Evolutionary conservation across 1,284 basidiomycete genomes (phyloP).

Genomic region (Vanrija humicola): DNA sequence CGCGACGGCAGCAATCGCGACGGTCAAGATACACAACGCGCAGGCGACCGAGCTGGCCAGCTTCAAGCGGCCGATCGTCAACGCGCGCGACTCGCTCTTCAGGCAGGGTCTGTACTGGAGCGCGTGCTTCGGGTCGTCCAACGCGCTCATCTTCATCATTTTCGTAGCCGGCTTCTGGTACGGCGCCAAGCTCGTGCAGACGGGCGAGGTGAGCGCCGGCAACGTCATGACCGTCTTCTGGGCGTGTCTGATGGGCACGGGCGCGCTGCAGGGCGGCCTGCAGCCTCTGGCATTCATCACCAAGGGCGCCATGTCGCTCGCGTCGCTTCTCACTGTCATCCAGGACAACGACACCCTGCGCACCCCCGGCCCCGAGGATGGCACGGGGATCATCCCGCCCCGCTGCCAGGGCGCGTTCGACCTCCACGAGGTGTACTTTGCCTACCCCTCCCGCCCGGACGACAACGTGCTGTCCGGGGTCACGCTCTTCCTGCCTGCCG

Average conservation of each 20-base stretch:
- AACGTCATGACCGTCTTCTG: constrained; percentile 94
- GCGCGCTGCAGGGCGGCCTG: constrained; percentile 76
- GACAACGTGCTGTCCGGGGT: constrained; percentile 51
- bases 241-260: constrained; percentile 86
- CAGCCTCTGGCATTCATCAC: constrained; percentile 72
- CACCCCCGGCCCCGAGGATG: not conserved
- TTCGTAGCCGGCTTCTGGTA: constrained; percentile 98
- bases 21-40: constrained; percentile 95
- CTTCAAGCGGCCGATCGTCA: constrained; percentile 53
- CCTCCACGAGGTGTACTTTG: constrained; percentile 71
- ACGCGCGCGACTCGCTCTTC: constrained; percentile 53
- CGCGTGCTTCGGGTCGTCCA: constrained; percentile 61
- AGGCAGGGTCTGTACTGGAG: constrained; percentile 71
- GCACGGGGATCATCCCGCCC: constrained; percentile 31
- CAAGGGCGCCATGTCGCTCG: constrained; percentile 82
- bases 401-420: constrained; percentile 71
- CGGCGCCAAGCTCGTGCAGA: constrained; percentile 76
- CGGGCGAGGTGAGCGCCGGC: constrained; percentile 64
- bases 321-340: constrained; percentile 63
- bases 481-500: constrained; percentile 64
- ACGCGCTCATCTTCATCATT: constrained; percentile 81
- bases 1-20: constrained; percentile 72
- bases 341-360: constrained; percentile 31
- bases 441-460: constrained; percentile 73
- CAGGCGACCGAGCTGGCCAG: constrained; percentile 59